Conservation (phyloP, 805 yeast species). For the Candida jianshihensis region DNA sequence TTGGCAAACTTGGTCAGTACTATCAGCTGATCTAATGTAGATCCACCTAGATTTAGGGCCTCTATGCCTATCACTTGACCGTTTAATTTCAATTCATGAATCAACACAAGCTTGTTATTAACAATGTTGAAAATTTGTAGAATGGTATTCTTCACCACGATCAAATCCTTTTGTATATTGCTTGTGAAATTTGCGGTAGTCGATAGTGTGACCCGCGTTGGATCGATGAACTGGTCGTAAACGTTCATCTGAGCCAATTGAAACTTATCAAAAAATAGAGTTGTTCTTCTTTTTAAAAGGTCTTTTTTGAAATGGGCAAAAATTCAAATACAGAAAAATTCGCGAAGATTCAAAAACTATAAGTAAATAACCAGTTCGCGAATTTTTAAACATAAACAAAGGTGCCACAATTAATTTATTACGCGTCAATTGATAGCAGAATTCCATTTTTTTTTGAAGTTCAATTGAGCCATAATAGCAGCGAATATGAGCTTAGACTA, state of each 20-base stretch:
- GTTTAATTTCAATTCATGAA: conserved; percentile 62
- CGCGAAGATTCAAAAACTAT: not conserved
- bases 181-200: conserved; percentile 45
- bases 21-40: conserved; percentile 50
- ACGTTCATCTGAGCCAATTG: conserved; percentile 51
- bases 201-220: conserved; percentile 64
- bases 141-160: conserved; percentile 64
- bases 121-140: conserved; percentile 30
- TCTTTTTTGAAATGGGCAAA: too few species aligned
- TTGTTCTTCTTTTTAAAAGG: too few species aligned
- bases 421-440: too few species aligned
- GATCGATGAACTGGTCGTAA: conserved; percentile 69
- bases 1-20: conserved; percentile 72
- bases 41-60: conserved; percentile 41
- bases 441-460: too few species aligned
- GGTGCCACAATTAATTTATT: not conserved
- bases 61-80: conserved; percentile 61
- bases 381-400: not conserved
- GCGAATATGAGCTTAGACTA: too few species aligned
- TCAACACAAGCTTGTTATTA: conserved; percentile 27
- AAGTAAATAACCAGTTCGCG: too few species aligned
- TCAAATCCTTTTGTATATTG: conserved; percentile 37
- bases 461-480: too few species aligned
- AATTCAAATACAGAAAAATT: too few species aligned
- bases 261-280: too few species aligned